Evolutionary conservation across 805 yeast genomes (phyloP).

Genomic region (Lachancea nothofagi): DNA sequence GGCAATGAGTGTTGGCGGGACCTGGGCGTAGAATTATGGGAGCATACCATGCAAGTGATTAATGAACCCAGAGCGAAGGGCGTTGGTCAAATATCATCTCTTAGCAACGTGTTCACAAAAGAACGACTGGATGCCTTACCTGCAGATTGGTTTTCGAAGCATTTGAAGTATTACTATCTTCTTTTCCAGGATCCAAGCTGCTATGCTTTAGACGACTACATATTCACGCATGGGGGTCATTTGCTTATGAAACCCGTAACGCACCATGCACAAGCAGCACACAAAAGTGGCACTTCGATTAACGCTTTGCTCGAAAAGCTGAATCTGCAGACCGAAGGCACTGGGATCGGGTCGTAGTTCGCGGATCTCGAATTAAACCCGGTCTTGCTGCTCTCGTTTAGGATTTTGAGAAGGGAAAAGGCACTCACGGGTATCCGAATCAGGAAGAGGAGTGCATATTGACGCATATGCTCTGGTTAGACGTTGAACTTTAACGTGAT

Average conservation of each 20-base stretch:
- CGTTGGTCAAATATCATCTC: conserved; percentile 36
- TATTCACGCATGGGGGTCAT: conserved; percentile 61
- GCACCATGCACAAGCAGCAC: background rate
- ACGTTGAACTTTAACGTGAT: too few relatives aligned
- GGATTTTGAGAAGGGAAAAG: too few relatives aligned
- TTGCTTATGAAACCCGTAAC: background rate
- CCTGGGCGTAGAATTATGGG: conserved; percentile 47
- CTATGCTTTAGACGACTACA: conserved; percentile 47
- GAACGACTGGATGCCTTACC: conserved; percentile 6
- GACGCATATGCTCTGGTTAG: too few relatives aligned
- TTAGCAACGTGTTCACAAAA: conserved; percentile 17
- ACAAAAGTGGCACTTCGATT: background rate
- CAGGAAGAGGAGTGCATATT: too few relatives aligned
- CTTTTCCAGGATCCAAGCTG: conserved; percentile 41
- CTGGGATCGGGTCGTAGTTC: background rate
- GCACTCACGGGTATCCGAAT: too few relatives aligned
- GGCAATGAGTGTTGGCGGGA: conserved; percentile 55
- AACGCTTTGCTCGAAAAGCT: background rate
- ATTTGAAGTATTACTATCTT: conserved; percentile 50
- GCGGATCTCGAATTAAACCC: too few relatives aligned
- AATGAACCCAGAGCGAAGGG: conserved; percentile 37
- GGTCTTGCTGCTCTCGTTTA: too few relatives aligned
- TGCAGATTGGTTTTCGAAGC: conserved; percentile 51
- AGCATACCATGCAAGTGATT: conserved; percentile 32
- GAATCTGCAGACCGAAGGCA: background rate